phyloP scores from a whole-genome alignment of 177 flowering plant genomes.

The Vitis hybrid region DNA sequence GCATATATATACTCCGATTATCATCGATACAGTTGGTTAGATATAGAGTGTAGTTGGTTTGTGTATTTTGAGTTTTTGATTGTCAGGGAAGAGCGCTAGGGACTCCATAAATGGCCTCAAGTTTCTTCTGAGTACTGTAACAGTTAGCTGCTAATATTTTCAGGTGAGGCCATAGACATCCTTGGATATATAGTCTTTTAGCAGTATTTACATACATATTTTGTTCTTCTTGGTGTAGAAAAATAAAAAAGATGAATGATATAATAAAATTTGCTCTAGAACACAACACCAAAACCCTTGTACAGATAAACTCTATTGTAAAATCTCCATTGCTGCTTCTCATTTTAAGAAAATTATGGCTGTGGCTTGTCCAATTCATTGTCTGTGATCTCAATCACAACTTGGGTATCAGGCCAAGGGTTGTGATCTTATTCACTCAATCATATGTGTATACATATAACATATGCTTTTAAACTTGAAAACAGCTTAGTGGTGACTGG shows the following conservation, averaged over 20 bases:
- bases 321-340: too few species aligned
- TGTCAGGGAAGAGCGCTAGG: conserved; percentile 3
- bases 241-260: conserved; percentile 1
- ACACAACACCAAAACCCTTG: not conserved
- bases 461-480: too few species aligned
- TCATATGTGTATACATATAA: too few species aligned
- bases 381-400: too few species aligned
- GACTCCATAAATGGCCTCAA: conserved; percentile 1
- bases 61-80: conserved; percentile 17
- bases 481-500: not conserved
- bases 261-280: conserved; percentile 8
- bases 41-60: not conserved
- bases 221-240: not conserved
- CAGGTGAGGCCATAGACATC: conserved; percentile 10
- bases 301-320: not conserved
- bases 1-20: not conserved
- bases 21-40: conserved; percentile 1
- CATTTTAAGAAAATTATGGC: too few species aligned
- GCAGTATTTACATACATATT: not conserved
- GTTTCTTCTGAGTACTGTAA: not conserved
- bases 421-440: too few species aligned
- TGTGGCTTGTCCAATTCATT: too few species aligned
- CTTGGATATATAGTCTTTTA: not conserved
- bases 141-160: conserved; percentile 6
- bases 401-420: too few species aligned